A percentile compares a stretch with the other conserved stretches of the same genome.
These are phyloP conservation scores for Suillus sp. DNA, from an alignment of 768 basidiomycete genomes.

Conservation along the genomic window DNA sequence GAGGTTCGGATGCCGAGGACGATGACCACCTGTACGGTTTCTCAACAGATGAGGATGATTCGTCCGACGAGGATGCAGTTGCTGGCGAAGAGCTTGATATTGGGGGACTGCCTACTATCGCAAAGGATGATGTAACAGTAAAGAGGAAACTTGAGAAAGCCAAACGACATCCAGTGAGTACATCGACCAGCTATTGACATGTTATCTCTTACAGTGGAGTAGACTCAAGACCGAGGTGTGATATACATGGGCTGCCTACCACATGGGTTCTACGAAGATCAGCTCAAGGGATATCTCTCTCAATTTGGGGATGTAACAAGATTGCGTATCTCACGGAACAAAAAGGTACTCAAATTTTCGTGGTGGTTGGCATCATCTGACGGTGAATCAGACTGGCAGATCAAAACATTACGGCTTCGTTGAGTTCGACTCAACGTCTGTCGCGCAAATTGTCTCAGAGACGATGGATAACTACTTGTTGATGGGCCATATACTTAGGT, in stretches of 20 bases:
- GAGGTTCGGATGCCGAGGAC: conserved; percentile 21
- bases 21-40: conserved; percentile 69
- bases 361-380: background rate
- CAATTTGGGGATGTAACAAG: conserved; percentile 94
- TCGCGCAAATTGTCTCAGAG: conserved; percentile 94
- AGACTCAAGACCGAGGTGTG: conserved; percentile 72
- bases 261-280: conserved; percentile 96
- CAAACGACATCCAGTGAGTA: conserved; percentile 65
- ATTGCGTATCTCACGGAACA: conserved; percentile 88
- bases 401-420: conserved; percentile 98
- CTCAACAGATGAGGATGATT: conserved; percentile 73
- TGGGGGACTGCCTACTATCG: conserved; percentile 76
- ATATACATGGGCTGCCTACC: conserved; percentile 90
- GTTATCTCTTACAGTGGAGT: conserved; percentile 7
- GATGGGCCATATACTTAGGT: conserved; percentile 90
- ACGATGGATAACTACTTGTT: conserved; percentile 99
- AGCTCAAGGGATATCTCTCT: conserved; percentile 88
- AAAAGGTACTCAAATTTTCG: conserved; percentile 58
- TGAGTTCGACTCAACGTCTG: conserved; percentile 86
- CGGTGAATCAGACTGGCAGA: conserved; percentile 72
- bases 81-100: conserved; percentile 67
- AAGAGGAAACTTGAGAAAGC: conserved; percentile 63
- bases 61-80: conserved; percentile 75
- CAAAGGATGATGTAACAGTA: conserved; percentile 85
- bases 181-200: background rate